Base-by-base conservation (phyloP, 1,284 basidiomycete genomes). In the Vanrija pseudolonga region DNA sequence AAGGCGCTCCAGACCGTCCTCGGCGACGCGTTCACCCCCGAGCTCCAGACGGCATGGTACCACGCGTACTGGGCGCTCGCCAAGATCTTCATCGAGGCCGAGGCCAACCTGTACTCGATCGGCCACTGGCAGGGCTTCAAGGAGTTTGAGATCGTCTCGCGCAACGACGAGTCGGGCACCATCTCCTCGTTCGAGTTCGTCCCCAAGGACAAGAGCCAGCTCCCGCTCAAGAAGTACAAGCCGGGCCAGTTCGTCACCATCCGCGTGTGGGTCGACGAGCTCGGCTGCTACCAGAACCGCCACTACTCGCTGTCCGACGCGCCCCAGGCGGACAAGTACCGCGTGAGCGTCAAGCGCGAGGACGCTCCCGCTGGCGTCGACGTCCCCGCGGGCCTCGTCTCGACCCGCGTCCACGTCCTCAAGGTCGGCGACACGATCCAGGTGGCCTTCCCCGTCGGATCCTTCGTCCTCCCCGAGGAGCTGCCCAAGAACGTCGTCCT, bases 201-300 rank as follows among this genome's bases (percentile, higher is more conserved):
- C 26, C 69, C 71, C 11, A 58, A 44, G 8, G 63, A 67, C 45
- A 49, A 57, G 17, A 46, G 50, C 19, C 56, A 51, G 53, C 61
- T 71, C 15, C 65, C 66, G 0, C 55, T 60, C 43, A 54, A 60
- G 52, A 51, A 51, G 6, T 69, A 59, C 60, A 56, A 58, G 18
- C 58, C 69, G 15, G 71, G 69, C 23, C 71, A 72, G 56, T 72
- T 71, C 46, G 56, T 68, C 28, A 65, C 64, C n/a, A 55, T 70
- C 6, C 59, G 59, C 47, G 52, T 55, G 19, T 50, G 50, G 49
- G 41, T 60, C 15, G 43, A 45, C 40, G 55, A 56, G 52, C 55
- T 60, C 40, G 32, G 22, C 46, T 49, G 51, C 55, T 60, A 26
- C 59, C 59, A 60, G 59, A 57, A 54, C 59, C 51, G 59, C 26